phyloP scores from a whole-genome alignment of 2,329 filamentous ascomycete genomes.

The Xylariales sp. region DNA sequence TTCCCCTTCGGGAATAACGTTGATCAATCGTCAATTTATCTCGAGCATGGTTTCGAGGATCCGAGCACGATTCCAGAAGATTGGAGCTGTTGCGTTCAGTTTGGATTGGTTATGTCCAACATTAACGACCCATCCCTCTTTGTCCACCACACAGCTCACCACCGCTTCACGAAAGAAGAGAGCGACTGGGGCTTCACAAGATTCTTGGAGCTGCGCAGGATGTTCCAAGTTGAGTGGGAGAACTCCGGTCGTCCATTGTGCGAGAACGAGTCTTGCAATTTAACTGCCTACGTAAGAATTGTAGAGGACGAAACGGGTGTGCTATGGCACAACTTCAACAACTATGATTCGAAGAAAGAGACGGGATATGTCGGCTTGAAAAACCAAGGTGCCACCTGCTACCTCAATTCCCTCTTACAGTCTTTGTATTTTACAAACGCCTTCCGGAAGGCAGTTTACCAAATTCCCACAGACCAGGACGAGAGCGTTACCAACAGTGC shows the following conservation, averaged over 20 bases:
- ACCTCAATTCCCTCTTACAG: constrained; percentile 79
- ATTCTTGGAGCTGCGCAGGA: constrained; percentile 81
- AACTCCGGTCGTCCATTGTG: constrained; percentile 64
- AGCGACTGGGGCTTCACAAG: constrained; percentile 99
- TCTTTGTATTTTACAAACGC: constrained; percentile 85
- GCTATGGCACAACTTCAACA: constrained; percentile 85
- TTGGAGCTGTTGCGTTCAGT: constrained; percentile 96
- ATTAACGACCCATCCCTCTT: constrained; percentile 85
- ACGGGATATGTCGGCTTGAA: constrained; percentile 95
- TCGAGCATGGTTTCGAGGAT: constrained; percentile 87
- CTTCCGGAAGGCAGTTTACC: constrained; percentile 95
- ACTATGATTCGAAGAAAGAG: constrained; percentile 99
- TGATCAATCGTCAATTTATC: constrained; percentile 89
- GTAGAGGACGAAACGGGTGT: constrained; percentile 86
- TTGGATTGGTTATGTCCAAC: constrained; percentile 91
- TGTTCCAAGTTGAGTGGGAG: constrained; percentile 78
- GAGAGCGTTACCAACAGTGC: constrained; percentile 81
- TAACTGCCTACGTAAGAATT: constrained; percentile 78
- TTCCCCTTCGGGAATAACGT: constrained; percentile 95
- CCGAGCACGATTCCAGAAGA: constrained; percentile 73
- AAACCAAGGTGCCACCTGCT: constrained; percentile 93
- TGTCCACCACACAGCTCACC: constrained; percentile 78
- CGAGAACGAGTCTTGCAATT: constrained; percentile 71
- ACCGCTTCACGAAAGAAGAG: constrained; percentile 94
- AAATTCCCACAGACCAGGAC: constrained; percentile 89